Base-by-base conservation (phyloP, 768 basidiomycete species). In the Termitomyces sp. region DNA sequence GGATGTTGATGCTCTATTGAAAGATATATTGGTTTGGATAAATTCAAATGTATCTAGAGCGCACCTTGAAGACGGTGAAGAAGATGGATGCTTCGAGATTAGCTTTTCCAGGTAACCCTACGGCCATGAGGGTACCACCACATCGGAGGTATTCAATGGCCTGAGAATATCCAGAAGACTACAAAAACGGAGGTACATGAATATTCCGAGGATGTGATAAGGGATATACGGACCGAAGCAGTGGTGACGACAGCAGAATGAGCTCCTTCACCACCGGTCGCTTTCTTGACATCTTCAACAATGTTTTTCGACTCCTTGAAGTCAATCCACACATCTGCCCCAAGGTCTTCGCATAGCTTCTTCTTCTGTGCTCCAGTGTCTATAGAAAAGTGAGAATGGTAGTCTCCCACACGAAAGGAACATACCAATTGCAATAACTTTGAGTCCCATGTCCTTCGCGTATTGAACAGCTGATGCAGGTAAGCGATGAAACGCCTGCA, bases 261-360 rank as follows among this genome's bases (percentile, higher is more conserved):
- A 1, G 94, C 85, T 25, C 94, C 94, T 6, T 74, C 68, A 8
- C 91, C 92, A 34, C 73, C 86, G 0, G 87, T 86, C 0, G 83
- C 81, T 4, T 75, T 81, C 70, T 82, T 81, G 67, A 95, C 83
- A 14, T 86, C 87, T 29, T 71, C 75, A 52, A 89, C 85, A 56
- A 92, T 76, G 65, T 93, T 83, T 66, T 86, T 82, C 10, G 79
- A 80, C 68, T 83, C 75, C 59, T 78, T 83, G 76, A 91, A 96
- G 74, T 96, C 94, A 62, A 96, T 80, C 84, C 86, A 88, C 62
- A 80, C 80, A 66, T 92, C 88, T 0, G 88, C 89, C 32, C 67
- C 67, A 15, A 68, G 65, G 4, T 66, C 59, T 12, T 57, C 31
- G 31, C 65, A 66, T 0, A 66, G 58, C 48, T 66, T 57, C 31